phyloP scores from a whole-genome alignment of 2,329 filamentous ascomycete genomes.

The Zymoseptoria crescenta region DNA sequence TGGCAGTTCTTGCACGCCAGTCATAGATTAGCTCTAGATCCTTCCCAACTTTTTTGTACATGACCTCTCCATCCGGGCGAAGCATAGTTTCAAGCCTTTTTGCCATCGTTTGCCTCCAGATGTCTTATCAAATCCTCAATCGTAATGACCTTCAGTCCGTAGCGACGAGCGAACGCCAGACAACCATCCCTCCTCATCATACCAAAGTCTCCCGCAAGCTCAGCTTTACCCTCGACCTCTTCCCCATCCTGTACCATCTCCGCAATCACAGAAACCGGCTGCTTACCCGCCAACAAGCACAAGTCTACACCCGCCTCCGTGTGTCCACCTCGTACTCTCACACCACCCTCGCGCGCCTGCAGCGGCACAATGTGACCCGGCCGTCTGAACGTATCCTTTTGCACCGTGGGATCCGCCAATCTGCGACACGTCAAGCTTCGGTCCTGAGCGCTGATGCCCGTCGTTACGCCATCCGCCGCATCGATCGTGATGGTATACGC shows the following conservation, averaged over 20 bases:
- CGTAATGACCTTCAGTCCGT: conserved; percentile 87
- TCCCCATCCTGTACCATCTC: conserved; percentile 86
- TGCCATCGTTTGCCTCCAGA: conserved; percentile 46
- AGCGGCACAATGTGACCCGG: conserved; percentile 90
- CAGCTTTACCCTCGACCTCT: conserved; percentile 59
- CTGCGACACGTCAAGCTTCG: conserved; percentile 71
- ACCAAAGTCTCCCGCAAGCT: conserved; percentile 56
- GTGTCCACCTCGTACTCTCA: conserved; percentile 72
- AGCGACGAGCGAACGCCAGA: conserved; percentile 76
- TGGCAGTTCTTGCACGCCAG: background rate
- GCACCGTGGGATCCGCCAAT: conserved; percentile 60
- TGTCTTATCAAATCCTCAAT: conserved; percentile 83
- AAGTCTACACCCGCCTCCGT: conserved; percentile 92
- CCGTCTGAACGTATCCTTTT: conserved; percentile 58
- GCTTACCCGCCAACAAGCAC: conserved; percentile 74
- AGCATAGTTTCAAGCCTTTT: conserved; percentile 2
- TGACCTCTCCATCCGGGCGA: background rate
- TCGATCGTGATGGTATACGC: conserved; percentile 92
- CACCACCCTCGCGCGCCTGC: conserved; percentile 68
- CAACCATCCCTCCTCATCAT: conserved; percentile 92
- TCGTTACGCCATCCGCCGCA: conserved; percentile 64
- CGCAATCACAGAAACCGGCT: conserved; percentile 71
- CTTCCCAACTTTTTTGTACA: background rate
- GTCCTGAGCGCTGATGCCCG: conserved; percentile 85
- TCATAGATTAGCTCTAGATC: background rate